Base-by-base conservation (phyloP, 768 basidiomycete species). In the Mycena floridula region DNA sequence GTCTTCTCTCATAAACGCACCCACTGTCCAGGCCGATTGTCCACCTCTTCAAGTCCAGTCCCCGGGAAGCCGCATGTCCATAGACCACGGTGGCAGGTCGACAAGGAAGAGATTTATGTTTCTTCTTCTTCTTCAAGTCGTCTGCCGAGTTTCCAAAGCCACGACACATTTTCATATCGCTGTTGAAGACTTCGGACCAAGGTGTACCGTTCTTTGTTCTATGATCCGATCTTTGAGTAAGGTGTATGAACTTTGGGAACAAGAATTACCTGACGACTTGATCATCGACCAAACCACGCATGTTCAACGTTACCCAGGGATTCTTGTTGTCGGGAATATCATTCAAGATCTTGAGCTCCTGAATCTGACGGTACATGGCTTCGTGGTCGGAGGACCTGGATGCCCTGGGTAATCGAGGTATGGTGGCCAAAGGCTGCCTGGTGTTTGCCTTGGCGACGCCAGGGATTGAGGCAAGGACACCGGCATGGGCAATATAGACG, bases 21-120 rank as follows among this genome's bases (percentile, higher is more conserved):
- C 89, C 93, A 0, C 85, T 75, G 59, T 98, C 94, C 25, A 95
- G 63, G 2, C 94, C 94, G 48, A 92, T 66, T 3, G 82, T 79
- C 85, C 86, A 95, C 18, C 85, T 72, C 49, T 85, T 83, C 51
- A 91, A 61, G 59, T 93, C 89, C 11, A 96, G 69, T 11, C 87
- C 89, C 22, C 88, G 72, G 3, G 74, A 67, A 5, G 93, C 92
- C 7, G 82, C 74, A 55, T 96, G 94, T 0, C 91, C 94, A 59
- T 95, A 96, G 5, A 95, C 63, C n/a, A 90, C 81, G 28, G 77
- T 86, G 1, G 79, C 72, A 2, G 89, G 85, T 52, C 77, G 74
- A 53, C 89, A 91, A 4, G 78, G 76, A 8, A 85, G 57, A 5
- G 51, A 26, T 26, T 59, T 51, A n/a, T n/a, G n/a, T n/a, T n/a